Conservation (phyloP, 1,284 basidiomycete species). For the Pseudomicrostroma phylloplanum region DNA sequence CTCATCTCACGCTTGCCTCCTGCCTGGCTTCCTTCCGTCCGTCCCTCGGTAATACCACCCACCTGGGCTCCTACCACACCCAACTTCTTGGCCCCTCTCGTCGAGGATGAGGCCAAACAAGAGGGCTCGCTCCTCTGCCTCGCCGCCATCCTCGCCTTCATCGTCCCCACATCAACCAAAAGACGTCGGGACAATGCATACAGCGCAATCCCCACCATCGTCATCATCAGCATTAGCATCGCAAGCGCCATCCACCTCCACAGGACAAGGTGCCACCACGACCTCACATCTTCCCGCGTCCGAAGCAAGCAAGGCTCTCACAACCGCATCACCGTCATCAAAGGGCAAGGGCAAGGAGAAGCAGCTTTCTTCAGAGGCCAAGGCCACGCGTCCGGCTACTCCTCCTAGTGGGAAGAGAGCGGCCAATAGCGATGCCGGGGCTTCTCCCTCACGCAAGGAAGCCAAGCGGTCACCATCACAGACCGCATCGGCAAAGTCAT, state of each 20-base stretch:
- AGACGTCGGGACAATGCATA: background rate
- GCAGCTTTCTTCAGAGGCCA: background rate
- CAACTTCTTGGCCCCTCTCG: background rate
- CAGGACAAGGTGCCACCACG: background rate
- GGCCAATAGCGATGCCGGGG: background rate
- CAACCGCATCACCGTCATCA: background rate
- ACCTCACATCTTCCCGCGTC: background rate
- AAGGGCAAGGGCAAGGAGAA: background rate
- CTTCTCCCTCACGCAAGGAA: too few relatives aligned
- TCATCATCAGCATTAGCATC: background rate
- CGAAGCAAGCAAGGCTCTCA: background rate
- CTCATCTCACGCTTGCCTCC: too few relatives aligned
- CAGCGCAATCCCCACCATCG: background rate
- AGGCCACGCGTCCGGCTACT: background rate
- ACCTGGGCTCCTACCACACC: background rate
- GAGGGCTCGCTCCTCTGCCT: background rate
- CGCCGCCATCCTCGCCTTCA: background rate
- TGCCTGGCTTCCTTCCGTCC: too few relatives aligned
- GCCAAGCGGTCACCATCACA: too few relatives aligned
- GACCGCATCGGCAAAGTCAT: too few relatives aligned
- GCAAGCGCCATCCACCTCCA: background rate
- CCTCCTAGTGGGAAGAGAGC: background rate
- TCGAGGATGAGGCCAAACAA: background rate
- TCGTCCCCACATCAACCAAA: background rate
- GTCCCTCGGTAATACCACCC: too few relatives aligned